phyloP scores from a whole-genome alignment of 768 basidiomycete genomes.

The Mycena maculata region DNA sequence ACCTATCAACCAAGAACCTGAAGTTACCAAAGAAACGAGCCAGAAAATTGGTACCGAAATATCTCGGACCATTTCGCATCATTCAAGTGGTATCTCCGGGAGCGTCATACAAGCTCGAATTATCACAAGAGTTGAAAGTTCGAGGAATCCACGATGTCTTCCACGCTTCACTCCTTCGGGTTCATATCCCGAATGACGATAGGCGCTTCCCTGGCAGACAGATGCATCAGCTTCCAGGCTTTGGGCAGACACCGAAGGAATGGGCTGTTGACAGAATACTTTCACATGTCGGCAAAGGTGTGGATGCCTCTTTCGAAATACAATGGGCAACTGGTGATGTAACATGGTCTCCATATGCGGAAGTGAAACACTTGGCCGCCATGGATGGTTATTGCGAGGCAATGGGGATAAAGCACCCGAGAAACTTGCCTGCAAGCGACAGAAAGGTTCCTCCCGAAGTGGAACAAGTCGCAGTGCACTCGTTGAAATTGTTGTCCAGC shows the following conservation, averaged over 20 bases:
- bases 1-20: no score
- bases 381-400: conserved; percentile 1
- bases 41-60: conserved; percentile 28
- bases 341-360: conserved; percentile 15
- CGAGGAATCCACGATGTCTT: no score
- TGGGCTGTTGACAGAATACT: conserved; percentile 15
- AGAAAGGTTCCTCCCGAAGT: background rate
- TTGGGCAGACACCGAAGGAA: conserved; percentile 28
- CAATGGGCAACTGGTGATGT: conserved; percentile 19
- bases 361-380: no score
- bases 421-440: background rate
- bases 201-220: conserved; percentile 40
- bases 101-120: conserved; percentile 39
- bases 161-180: conserved; percentile 42
- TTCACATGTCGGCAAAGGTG: conserved; percentile 9
- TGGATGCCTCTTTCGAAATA: conserved; percentile 13
- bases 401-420: conserved; percentile 10
- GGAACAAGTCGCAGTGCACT: background rate
- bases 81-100: conserved; percentile 4
- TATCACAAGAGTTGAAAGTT: conserved; percentile 32
- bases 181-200: conserved; percentile 39
- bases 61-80: conserved; percentile 30
- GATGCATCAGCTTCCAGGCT: conserved; percentile 31
- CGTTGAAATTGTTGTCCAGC: background rate
- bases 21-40: conserved; percentile 30